phyloP scores from a whole-genome alignment of 805 yeast genomes.

The Cyberlindnera lachancei region DNA sequence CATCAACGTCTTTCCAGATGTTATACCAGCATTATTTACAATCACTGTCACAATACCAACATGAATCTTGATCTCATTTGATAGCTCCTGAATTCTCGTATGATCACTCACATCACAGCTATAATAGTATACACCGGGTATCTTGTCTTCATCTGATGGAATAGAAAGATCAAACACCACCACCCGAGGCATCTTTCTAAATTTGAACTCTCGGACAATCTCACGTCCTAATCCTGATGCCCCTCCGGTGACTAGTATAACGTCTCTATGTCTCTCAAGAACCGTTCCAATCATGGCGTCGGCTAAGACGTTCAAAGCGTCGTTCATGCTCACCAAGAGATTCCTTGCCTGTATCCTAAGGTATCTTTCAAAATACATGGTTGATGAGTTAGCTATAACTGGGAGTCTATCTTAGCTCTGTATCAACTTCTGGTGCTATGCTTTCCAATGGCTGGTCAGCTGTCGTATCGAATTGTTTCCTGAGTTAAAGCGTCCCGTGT shows the following conservation, averaged over 20 bases:
- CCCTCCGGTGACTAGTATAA: constrained; percentile 82
- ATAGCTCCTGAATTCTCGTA: constrained; percentile 34
- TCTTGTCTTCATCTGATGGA: constrained; percentile 22
- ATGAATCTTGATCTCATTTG: constrained; percentile 32
- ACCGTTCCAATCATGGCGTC: constrained; percentile 41
- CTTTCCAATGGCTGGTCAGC: background rate
- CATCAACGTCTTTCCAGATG: constrained; percentile 47
- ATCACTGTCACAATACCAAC: constrained; percentile 60
- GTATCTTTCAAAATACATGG: constrained; percentile 5
- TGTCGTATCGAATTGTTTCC: no score
- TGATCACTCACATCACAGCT: constrained; percentile 63
- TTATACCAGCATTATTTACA: constrained; percentile 82
- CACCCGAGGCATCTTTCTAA: constrained; percentile 37
- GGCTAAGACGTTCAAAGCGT: constrained; percentile 18
- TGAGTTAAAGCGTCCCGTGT: no score
- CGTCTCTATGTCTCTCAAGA: constrained; percentile 47
- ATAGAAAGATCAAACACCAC: constrained; percentile 56
- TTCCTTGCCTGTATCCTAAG: constrained; percentile 19
- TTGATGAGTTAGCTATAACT: background rate
- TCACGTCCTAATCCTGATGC: constrained; percentile 69
- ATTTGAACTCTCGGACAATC: constrained; percentile 40
- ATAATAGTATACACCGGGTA: constrained; percentile 43
- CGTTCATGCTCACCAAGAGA: constrained; percentile 3
- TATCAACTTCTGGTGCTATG: background rate
- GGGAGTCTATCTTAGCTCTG: background rate